Base-by-base conservation (phyloP, 1,139 yeast species). In the Kazachstania sp. region DNA sequence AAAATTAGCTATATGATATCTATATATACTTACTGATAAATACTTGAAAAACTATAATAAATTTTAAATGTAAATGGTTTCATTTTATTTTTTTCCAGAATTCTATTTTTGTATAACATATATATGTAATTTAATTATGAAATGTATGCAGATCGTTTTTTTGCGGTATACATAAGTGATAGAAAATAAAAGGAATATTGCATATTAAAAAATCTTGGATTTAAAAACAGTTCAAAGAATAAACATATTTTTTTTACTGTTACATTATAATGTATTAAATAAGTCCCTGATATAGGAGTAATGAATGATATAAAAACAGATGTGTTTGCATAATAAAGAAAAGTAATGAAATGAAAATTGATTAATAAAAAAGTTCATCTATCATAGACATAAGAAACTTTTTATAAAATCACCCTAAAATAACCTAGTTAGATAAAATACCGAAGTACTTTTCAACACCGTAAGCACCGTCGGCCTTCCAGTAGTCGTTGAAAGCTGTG, bases 371-470 rank as follows among this genome's bases (percentile, higher is more conserved):
- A 23, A 23, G 28, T 23, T 23, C 8, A 9, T 23, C 8, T n/a
- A n/a, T n/a, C 8, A 7, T 23, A 7, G 28, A 7, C 8, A 23
- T 9, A 12, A 9, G 9, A 36, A n/a, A n/a, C n/a, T 3, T 15
- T 11, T 36, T 36, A 36, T 13, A 36, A 11, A 36, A 36, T 20
- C 38, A 23, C 28, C 28, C 28, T 30, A 32, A 32, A 3, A 23
- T 23, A 28, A 38, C 18, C n/a, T 51, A 30, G 31, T 45, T 31
- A 13, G 53, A 51, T 31, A 52, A 69, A 51, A 81, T 70, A 61
- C 92, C 92, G 86, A 86, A 84, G 73, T 74, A 76, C 67, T 81
- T 79, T 69, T 84, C 92, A 56, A 79, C 83, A 56, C 72, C 74
- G 64, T 75, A 75, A 28, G 75, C 62, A 55, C 90, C 92, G 44